Percentiles rank a stretch among this genome's conserved stretches.
Conservation (phyloP, 2,329 filamentous ascomycete species). For the Elsinoe batatas region DNA sequence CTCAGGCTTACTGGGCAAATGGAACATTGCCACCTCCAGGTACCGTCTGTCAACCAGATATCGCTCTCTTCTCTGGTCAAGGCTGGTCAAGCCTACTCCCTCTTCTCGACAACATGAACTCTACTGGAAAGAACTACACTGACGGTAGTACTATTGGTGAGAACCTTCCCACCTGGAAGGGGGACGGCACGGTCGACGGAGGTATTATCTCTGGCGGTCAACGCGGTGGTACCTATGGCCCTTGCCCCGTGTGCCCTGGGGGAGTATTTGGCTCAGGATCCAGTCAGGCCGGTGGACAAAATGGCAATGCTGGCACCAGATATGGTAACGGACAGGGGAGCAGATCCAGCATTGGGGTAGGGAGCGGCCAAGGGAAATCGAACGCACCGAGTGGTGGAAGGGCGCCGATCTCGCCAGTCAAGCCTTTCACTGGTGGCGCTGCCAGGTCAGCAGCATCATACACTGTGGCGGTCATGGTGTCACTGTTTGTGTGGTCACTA, state of each 20-base stretch:
- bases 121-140: no score
- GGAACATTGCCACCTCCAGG: neutral
- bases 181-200: no score
- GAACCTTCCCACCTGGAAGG: no score
- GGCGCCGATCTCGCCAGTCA: neutral
- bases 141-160: no score
- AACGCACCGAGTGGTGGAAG: neutral
- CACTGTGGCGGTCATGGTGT: neutral
- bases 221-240: no score
- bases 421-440: neutral
- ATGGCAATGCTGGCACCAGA: neutral
- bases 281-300: neutral
- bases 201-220: no score
- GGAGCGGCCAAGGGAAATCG: neutral
- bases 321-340: neutral
- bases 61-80: constrained; percentile 1
- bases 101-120: neutral
- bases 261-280: neutral
- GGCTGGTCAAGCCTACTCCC: neutral
- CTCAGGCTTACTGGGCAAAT: neutral
- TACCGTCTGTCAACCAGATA: constrained; percentile 7
- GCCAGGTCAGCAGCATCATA: neutral
- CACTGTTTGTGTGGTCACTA: neutral
- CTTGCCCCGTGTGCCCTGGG: neutral
- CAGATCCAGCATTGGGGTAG: neutral